Percentiles rank a stretch among this genome's conserved stretches.
phyloP scores from a whole-genome alignment of 75 land plant species.

The Pseudotsuga menziesii region DNA sequence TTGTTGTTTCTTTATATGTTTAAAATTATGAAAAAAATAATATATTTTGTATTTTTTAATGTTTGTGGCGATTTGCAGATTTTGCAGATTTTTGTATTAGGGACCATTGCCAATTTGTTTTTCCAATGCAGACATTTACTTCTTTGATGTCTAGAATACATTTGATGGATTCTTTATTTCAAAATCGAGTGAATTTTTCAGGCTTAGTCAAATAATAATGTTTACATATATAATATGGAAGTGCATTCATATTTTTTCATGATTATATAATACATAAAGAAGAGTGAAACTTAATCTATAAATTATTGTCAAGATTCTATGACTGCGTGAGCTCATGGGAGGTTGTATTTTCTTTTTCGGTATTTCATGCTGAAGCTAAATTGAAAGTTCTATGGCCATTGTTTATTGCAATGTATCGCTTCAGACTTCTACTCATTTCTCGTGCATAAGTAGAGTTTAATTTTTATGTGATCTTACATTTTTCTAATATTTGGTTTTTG shows the following conservation, averaged over 20 bases:
- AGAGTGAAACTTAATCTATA: neutral
- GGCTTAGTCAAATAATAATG: neutral
- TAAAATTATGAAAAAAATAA: no score
- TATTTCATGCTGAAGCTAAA: neutral
- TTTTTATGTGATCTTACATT: neutral
- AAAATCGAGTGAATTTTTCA: neutral
- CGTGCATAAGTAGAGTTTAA: neutral
- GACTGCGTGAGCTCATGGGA: neutral
- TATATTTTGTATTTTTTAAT: no score
- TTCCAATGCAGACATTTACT: no score
- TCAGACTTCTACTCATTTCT: neutral
- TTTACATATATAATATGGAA: neutral
- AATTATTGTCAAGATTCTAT: neutral
- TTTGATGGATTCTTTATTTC: neutral
- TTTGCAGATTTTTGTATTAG: no score
- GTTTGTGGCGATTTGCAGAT: no score
- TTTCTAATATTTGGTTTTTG: neutral
- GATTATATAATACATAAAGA: neutral
- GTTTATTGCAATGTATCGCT: no score
- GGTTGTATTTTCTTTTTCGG: neutral
- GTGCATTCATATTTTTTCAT: neutral
- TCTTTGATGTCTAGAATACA: neutral
- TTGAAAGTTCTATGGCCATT: neutral
- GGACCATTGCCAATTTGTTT: no score
- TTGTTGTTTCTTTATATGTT: no score